phyloP scores from a whole-genome alignment of 108 stramenopile genomes.

The Cylindrotheca fusiformis region DNA sequence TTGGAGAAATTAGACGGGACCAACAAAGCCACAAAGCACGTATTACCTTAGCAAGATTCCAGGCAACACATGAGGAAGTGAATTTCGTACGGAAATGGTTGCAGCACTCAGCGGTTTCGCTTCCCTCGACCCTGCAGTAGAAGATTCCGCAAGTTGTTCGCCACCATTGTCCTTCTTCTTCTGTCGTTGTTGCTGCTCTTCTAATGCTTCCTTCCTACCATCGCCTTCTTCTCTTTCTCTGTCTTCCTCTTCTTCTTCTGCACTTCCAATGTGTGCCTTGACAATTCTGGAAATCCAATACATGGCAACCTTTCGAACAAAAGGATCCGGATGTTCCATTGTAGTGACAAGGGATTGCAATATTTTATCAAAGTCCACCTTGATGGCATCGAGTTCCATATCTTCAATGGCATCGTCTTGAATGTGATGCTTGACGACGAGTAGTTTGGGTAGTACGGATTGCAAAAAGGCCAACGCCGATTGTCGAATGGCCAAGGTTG shows the following conservation, averaged over 20 bases:
- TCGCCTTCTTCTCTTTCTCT: conserved; percentile 10
- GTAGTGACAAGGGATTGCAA: conserved; percentile 78
- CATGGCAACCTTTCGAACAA: conserved; percentile 90
- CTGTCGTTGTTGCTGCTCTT: conserved; percentile 1
- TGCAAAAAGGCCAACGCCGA: conserved; percentile 82
- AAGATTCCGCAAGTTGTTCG: background rate
- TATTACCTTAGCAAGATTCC: conserved; percentile 60
- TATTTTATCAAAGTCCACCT: conserved; percentile 87
- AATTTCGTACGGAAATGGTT: conserved; percentile 74
- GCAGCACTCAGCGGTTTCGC: conserved; percentile 49
- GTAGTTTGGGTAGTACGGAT: conserved; percentile 79
- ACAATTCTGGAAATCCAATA: conserved; percentile 88
- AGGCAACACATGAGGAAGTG: conserved; percentile 79
- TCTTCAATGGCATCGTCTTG: conserved; percentile 70
- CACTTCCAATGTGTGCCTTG: conserved; percentile 68
- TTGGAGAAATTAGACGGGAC: background rate
- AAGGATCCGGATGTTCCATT: conserved; percentile 90
- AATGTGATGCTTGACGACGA: conserved; percentile 33
- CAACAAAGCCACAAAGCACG: background rate
- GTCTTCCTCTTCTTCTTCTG: conserved; percentile 3
- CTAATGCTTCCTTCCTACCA: conserved; percentile 4
- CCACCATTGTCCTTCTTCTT: background rate
- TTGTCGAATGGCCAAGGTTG: conserved; percentile 73
- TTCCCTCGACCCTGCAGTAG: background rate
- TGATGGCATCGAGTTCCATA: conserved; percentile 37